Conservation (phyloP, 1,139 yeast species). For the Candida neerlandica region DNA sequence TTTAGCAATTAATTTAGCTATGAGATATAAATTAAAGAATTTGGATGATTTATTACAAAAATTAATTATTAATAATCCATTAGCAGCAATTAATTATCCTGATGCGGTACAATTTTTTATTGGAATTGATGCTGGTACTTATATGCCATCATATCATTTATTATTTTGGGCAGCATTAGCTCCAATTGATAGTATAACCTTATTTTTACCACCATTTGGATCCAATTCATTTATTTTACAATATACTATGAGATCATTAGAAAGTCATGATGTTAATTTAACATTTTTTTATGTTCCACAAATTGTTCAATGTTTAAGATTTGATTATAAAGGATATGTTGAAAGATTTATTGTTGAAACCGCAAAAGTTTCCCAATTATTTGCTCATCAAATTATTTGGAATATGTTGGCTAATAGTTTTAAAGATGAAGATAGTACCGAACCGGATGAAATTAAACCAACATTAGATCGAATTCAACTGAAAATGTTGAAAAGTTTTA, state of each 20-base stretch:
- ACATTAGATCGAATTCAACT: slow-evolving; percentile 71
- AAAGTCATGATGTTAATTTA: slow-evolving; percentile 81
- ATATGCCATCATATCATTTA: slow-evolving; percentile 47
- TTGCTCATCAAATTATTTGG: slow-evolving; percentile 98
- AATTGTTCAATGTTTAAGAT: slow-evolving; percentile 88
- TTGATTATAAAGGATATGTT: slow-evolving; percentile 82
- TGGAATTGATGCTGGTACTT: slow-evolving; percentile 44
- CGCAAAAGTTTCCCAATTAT: slow-evolving; percentile 85
- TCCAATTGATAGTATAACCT: slow-evolving; percentile 84
- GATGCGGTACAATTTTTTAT: slow-evolving; percentile 65
- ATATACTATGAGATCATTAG: slow-evolving; percentile 88
- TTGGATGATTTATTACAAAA: slow-evolving; percentile 47
- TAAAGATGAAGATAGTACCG: slow-evolving; percentile 81
- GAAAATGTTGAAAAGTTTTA: slow-evolving; percentile 66
- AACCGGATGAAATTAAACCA: slow-evolving; percentile 85
- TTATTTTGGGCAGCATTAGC: slow-evolving; percentile 77
- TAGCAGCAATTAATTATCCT: slow-evolving; percentile 61
- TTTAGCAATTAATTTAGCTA: slow-evolving; percentile 71
- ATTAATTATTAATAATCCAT: slow-evolving; percentile 58
- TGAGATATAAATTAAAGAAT: slow-evolving; percentile 52
- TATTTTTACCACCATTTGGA: slow-evolving; percentile 78
- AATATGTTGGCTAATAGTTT: slow-evolving; percentile 93
- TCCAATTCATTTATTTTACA: slow-evolving; percentile 72
- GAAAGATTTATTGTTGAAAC: slow-evolving; percentile 89
- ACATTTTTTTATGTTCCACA: slow-evolving; percentile 98